Conservation (phyloP, 495 filamentous ascomycete genomes). For the Amphirosellinia nigrospora region DNA sequence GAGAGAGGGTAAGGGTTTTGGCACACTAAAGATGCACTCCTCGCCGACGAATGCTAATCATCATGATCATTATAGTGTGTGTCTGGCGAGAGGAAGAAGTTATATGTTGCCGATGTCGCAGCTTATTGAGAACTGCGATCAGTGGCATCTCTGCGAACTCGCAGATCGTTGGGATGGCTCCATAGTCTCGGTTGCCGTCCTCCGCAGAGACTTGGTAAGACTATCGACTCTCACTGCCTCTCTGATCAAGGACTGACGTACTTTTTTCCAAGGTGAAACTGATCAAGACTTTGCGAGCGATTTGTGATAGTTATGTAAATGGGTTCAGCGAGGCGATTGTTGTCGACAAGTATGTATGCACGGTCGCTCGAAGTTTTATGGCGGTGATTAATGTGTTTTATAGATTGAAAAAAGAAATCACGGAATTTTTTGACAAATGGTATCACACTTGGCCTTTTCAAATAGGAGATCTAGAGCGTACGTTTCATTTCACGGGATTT, state of each 20-base stretch:
- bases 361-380: not conserved
- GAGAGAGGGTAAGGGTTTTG: constrained; percentile 63
- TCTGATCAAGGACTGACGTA: constrained; percentile 16
- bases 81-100: constrained; percentile 69
- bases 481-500: constrained; percentile 17
- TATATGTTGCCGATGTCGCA: constrained; percentile 70
- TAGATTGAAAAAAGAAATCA: constrained; percentile 41
- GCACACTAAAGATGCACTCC: not conserved
- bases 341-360: constrained; percentile 35
- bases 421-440: constrained; percentile 39
- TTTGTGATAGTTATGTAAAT: constrained; percentile 62
- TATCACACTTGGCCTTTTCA: constrained; percentile 44
- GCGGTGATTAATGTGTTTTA: constrained; percentile 5
- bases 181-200: constrained; percentile 69
- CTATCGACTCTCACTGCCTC: not conserved
- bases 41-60: not conserved
- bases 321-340: constrained; percentile 33
- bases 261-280: constrained; percentile 58
- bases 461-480: constrained; percentile 39
- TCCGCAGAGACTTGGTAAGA: constrained; percentile 69
- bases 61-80: constrained; percentile 59
- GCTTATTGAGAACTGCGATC: constrained; percentile 68
- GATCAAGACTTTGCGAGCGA: constrained; percentile 64
- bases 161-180: constrained; percentile 72
- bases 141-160: constrained; percentile 67